Evolutionary conservation across 768 basidiomycete genomes (phyloP).

Genomic region (Tremella mesenterica): DNA sequence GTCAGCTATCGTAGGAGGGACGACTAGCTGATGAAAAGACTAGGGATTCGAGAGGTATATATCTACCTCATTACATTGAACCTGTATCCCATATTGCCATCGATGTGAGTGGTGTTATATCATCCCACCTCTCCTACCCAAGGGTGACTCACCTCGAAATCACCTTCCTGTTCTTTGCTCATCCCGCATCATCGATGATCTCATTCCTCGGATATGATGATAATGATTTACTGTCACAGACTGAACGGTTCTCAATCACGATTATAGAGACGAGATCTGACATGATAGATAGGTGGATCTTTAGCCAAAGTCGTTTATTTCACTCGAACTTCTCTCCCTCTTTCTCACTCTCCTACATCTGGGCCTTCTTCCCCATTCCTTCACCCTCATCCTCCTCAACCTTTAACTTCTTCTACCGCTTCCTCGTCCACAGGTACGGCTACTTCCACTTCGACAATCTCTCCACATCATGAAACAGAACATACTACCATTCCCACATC

Average conservation of each 20-base stretch:
- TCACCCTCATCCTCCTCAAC: slow-evolving; percentile 23
- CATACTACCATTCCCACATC: too few species aligned
- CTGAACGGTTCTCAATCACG: background rate
- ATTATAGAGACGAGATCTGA: background rate
- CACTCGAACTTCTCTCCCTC: slow-evolving; percentile 64
- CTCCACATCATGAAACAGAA: too few species aligned
- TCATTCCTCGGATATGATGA: too few species aligned
- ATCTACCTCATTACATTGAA: slow-evolving; percentile 95
- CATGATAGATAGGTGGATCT: slow-evolving; percentile 89
- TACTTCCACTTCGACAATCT: slow-evolving; percentile 1
- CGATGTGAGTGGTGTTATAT: slow-evolving; percentile 88
- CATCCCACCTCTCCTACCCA: too few species aligned
- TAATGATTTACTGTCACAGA: too few species aligned
- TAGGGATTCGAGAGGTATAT: slow-evolving; percentile 87
- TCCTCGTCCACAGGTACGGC: background rate
- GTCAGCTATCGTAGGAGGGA: slow-evolving; percentile 24
- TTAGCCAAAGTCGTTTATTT: slow-evolving; percentile 98
- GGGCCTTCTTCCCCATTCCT: slow-evolving; percentile 25
- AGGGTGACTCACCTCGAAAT: too few species aligned
- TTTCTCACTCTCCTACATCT: slow-evolving; percentile 24
- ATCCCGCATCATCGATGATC: too few species aligned
- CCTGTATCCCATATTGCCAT: slow-evolving; percentile 95
- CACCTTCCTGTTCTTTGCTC: too few species aligned
- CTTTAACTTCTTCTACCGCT: slow-evolving; percentile 14
- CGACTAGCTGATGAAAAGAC: slow-evolving; percentile 23